Evolutionary conservation across 1,284 basidiomycete species (phyloP).

Genomic region (Pterulicium gracile): DNA sequence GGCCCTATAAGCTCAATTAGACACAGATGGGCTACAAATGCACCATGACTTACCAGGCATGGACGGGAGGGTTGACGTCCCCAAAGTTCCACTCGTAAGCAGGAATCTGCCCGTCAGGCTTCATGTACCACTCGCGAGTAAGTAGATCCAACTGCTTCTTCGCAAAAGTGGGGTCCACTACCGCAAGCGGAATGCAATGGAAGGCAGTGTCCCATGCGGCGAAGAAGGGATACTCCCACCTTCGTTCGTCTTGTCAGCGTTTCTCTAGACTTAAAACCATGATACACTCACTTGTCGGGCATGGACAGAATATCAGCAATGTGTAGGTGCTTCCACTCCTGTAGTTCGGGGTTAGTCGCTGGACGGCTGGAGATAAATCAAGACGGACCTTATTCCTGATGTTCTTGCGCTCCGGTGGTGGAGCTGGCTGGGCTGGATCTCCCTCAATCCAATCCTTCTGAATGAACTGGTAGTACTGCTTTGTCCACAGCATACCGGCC

Average conservation of each 20-base stretch:
- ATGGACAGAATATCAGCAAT: slow-evolving; percentile 94
- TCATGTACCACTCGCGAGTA: slow-evolving; percentile 98
- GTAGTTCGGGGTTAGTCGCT: slow-evolving; percentile 5
- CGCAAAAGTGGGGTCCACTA: slow-evolving; percentile 90
- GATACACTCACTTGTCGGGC: slow-evolving; percentile 78
- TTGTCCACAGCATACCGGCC: slow-evolving; percentile 98
- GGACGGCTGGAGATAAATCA: slow-evolving; percentile 4
- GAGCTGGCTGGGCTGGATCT: slow-evolving; percentile 90
- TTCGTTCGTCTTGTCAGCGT: slow-evolving; percentile 18
- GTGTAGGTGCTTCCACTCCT: slow-evolving; percentile 94
- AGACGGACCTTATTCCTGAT: slow-evolving; percentile 69
- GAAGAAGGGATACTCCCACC: slow-evolving; percentile 97
- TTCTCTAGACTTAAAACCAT: slow-evolving; percentile 1
- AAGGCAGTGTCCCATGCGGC: slow-evolving; percentile 96
- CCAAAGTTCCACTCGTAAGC: slow-evolving; percentile 99
- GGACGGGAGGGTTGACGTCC: slow-evolving; percentile 95
- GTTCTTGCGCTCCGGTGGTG: slow-evolving; percentile 81
- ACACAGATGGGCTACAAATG: not conserved
- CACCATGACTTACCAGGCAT: slow-evolving; percentile 63
- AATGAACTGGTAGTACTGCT: slow-evolving; percentile 94
- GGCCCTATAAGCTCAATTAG: slow-evolving; percentile 42
- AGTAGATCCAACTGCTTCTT: slow-evolving; percentile 96
- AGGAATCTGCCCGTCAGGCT: slow-evolving; percentile 95
- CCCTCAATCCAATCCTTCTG: slow-evolving; percentile 95
- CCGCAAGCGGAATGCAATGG: slow-evolving; percentile 94